These are phyloP conservation scores for Annulohypoxylon stygium DNA, from an alignment of 495 filamentous ascomycete species.

Conservation along the genomic window DNA sequence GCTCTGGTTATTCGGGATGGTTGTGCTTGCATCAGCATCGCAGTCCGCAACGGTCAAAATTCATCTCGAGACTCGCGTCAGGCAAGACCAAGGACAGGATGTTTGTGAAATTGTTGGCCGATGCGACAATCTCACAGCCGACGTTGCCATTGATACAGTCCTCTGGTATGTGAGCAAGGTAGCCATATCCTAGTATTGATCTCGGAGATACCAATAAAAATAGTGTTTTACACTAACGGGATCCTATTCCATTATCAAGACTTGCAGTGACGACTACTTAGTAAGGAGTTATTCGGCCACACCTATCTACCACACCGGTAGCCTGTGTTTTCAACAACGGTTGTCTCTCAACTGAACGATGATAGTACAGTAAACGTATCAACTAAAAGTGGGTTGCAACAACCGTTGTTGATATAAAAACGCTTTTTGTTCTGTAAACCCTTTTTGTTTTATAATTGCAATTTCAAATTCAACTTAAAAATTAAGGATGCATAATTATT, in stretches of 20 bases:
- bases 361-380: too few relatives aligned
- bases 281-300: background rate
- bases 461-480: too few relatives aligned
- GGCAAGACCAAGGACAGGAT: constrained; percentile 22
- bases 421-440: too few relatives aligned
- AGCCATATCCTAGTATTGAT: constrained; percentile 42
- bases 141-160: constrained; percentile 28
- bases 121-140: constrained; percentile 25
- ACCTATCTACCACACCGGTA: too few relatives aligned
- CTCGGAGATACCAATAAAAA: constrained; percentile 37
- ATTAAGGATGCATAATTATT: too few relatives aligned
- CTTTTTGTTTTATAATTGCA: too few relatives aligned
- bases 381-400: too few relatives aligned
- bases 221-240: constrained; percentile 33
- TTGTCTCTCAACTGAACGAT: too few relatives aligned
- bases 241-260: background rate
- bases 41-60: constrained; percentile 6
- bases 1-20: constrained; percentile 25
- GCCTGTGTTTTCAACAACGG: too few relatives aligned
- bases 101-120: constrained; percentile 26
- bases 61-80: constrained; percentile 16
- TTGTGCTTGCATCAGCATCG: constrained; percentile 27
- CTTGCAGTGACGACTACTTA: background rate
- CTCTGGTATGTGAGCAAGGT: constrained; percentile 33
- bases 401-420: too few relatives aligned